These are phyloP conservation scores for Phyllosticta paracitricarpa DNA, from an alignment of 2,329 filamentous ascomycete genomes.

Conservation along the genomic window DNA sequence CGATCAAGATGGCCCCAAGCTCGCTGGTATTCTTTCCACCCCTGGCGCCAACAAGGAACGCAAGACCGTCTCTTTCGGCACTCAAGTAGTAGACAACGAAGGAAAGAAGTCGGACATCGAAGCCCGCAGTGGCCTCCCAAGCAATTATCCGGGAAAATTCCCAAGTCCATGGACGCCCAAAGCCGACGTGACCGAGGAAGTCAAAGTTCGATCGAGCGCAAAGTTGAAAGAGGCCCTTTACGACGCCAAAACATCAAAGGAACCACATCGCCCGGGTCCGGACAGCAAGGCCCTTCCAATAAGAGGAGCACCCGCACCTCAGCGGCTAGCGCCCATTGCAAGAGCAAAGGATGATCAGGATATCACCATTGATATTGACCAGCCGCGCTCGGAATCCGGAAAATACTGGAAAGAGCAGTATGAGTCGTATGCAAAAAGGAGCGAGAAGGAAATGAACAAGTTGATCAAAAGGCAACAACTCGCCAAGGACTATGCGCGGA, in stretches of 20 bases:
- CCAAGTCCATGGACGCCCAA: conserved; percentile 42
- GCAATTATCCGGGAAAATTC: conserved; percentile 37
- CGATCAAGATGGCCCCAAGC: background rate
- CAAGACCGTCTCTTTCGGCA: conserved; percentile 53
- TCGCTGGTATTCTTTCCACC: conserved; percentile 48
- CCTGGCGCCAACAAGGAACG: conserved; percentile 48
- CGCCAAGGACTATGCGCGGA: conserved; percentile 67
- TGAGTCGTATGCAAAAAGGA: conserved; percentile 61
- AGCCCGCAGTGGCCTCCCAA: conserved; percentile 38
- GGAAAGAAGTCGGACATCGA: conserved; percentile 35
- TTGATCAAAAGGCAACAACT: conserved; percentile 70
- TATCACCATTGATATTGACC: conserved; percentile 59
- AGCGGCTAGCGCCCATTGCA: background rate
- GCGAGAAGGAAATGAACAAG: conserved; percentile 64
- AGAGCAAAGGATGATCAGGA: conserved; percentile 44
- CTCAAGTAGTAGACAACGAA: conserved; percentile 47
- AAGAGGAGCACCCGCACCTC: background rate
- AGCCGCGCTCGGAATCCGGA: conserved; percentile 65
- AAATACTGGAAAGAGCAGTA: conserved; percentile 75
- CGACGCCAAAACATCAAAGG: conserved; percentile 16
- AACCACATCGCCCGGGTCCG: background rate
- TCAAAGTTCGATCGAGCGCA: conserved; percentile 21
- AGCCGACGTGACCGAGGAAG: conserved; percentile 19
- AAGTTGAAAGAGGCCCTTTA: conserved; percentile 37
- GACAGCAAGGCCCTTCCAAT: background rate